Conservation (phyloP, 176 grass and related monocot species). For the Musa schizocarpa region DNA sequence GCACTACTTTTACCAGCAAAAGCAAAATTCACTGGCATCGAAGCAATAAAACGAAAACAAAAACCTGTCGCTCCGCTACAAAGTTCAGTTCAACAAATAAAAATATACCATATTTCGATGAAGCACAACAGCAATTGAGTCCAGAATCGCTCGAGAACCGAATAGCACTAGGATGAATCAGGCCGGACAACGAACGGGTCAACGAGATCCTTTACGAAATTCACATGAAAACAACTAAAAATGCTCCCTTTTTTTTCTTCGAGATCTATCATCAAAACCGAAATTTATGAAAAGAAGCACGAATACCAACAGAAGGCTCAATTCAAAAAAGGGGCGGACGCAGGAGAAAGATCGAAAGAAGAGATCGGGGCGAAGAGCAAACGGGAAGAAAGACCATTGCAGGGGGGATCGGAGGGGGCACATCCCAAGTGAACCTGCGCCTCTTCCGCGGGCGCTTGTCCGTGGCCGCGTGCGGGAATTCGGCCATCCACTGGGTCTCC, state of each 20-base stretch:
- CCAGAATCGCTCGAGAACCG: not conserved
- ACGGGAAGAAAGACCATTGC: constrained; percentile 32
- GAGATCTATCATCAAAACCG: no score
- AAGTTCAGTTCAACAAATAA: no score
- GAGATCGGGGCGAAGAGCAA: not conserved
- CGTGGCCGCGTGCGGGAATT: constrained; percentile 52
- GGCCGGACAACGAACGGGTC: not conserved
- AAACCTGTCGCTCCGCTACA: no score
- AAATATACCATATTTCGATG: not conserved
- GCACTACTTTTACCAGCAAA: no score
- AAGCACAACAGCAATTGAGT: not conserved
- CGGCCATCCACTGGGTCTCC: constrained; percentile 83
- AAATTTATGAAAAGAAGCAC: not conserved
- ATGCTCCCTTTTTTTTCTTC: not conserved
- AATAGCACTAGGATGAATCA: not conserved
- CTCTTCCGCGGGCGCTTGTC: constrained; percentile 85
- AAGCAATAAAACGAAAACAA: no score
- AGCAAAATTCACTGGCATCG: no score
- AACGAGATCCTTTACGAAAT: constrained; percentile 19
- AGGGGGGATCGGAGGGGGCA: constrained; percentile 44
- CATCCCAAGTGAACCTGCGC: constrained; percentile 65
- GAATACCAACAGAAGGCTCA: not conserved
- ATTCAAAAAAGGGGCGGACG: no score
- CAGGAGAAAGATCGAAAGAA: constrained; percentile 14
- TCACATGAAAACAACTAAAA: not conserved